A percentile compares a stretch with the other conserved stretches of the same genome.
Conservation (phyloP, 495 filamentous ascomycete genomes). For the Xylaria sp. region DNA sequence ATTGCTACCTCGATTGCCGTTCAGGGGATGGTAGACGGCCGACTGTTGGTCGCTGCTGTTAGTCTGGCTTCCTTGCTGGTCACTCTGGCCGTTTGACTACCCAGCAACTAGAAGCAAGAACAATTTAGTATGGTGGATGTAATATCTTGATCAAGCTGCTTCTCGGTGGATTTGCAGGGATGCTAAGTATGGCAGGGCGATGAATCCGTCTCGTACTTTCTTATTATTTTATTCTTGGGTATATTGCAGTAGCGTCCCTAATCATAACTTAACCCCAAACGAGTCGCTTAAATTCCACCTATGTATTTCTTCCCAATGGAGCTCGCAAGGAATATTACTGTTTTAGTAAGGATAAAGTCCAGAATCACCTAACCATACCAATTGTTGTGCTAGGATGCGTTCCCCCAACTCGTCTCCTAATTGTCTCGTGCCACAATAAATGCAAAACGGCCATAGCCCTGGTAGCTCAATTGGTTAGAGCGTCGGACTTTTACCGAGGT, state of each 20-base stretch:
- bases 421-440: not conserved
- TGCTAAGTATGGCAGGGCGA: not conserved
- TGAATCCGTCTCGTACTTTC: not conserved
- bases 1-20: conserved; percentile 10
- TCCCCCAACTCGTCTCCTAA: not conserved
- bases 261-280: not conserved
- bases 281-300: not conserved
- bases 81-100: not conserved
- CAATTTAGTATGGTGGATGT: not conserved
- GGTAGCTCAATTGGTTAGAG: conserved; percentile 48
- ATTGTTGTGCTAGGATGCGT: too few species aligned
- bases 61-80: not conserved
- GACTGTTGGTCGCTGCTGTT: not conserved
- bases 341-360: too few species aligned
- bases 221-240: not conserved
- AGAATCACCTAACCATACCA: too few species aligned
- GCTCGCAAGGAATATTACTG: too few species aligned
- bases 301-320: not conserved
- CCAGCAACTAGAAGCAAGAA: not conserved
- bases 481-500: conserved; percentile 44
- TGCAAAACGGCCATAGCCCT: conserved; percentile 21
- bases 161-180: not conserved
- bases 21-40: not conserved
- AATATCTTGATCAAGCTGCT: not conserved
- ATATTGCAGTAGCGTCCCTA: not conserved